phyloP scores from a whole-genome alignment of 495 filamentous ascomycete species.

The Hyphodiscus hymeniophilus region DNA sequence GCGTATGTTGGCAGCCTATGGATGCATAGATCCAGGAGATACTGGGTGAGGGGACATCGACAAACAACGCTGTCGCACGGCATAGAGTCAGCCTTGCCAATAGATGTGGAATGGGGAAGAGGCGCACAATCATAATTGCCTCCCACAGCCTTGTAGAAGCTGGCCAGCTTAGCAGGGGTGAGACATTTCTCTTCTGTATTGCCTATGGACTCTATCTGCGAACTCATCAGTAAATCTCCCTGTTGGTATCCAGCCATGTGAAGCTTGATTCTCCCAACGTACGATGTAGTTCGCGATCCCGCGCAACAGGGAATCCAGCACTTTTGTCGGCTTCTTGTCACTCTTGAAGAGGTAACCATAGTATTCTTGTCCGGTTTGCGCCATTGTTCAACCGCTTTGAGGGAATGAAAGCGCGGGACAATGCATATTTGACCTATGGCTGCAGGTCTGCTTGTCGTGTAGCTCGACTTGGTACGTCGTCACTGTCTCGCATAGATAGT shows the following conservation, averaged over 20 bases:
- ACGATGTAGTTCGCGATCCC: conserved; percentile 80
- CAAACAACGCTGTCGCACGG: conserved; percentile 50
- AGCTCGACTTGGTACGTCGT: too few relatives aligned
- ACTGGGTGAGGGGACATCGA: conserved; percentile 61
- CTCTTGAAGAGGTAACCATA: conserved; percentile 81
- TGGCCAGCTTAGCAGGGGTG: conserved; percentile 72
- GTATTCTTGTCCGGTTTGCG: conserved; percentile 32
- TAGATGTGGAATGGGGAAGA: not conserved
- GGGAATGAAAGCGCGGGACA: not conserved
- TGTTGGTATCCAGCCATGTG: too few relatives aligned
- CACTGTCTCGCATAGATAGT: too few relatives aligned
- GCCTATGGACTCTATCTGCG: conserved; percentile 54
- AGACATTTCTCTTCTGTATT: conserved; percentile 56
- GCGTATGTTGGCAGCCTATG: conserved; percentile 76
- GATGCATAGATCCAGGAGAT: conserved; percentile 90
- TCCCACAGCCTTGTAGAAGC: conserved; percentile 82
- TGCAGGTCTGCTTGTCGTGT: too few relatives aligned
- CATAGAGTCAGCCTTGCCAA: conserved; percentile 5
- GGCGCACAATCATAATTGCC: conserved; percentile 73
- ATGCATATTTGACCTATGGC: not conserved
- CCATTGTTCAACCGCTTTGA: conserved; percentile 7
- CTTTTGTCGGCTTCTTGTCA: conserved; percentile 67
- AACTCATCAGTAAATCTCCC: too few relatives aligned
- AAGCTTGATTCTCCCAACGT: too few relatives aligned
- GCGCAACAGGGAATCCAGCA: conserved; percentile 69